Base-by-base conservation (phyloP, 805 yeast genomes). In the Starmerella bombi region DNA sequence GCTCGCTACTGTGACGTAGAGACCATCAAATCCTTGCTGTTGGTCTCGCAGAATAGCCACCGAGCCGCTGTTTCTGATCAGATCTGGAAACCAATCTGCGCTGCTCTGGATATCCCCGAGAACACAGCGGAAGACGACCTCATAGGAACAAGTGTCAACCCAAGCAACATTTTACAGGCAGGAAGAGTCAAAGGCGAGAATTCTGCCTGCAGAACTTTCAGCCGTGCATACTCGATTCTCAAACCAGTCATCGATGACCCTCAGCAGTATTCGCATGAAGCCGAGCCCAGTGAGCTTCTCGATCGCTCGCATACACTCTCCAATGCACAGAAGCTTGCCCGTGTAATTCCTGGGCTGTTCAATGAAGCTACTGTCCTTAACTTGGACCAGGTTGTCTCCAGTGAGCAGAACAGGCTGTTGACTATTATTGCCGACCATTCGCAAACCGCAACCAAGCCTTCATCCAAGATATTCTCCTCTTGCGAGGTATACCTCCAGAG, bases 1-100 rank as follows among this genome's bases (percentile, higher is more conserved):
- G 37, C 39, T 3, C 40, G 34, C 3, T 38, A 32, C 28, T 42
- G 45, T 25, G 37, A 42, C 15, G 10, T 25, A 4, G 5, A 3
- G 2, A 35, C 42, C 7, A 20, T 42, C 8, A 15, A 27, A 12
- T 16, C 23, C 5, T 27, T 42, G 6, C 5, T 32, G 15, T 9
- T 17, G 2, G 42, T 38, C 3, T 43, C 42, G 17, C 38, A 32
- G 10, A 32, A 28, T 4, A 31, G 31, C 3, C 28, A 44, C 14
- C 22, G 6, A 12, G 39, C 39, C 3, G 44, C 37, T 12, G 37
- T 38, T 5, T 21, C 19, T 17, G 43, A 42, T 34, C n/a, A 16
- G 1, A 14, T 39, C 6, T 44, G 49, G 50, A 10, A 7, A 10
- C 50, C 45, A 17, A 5, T 38, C 8, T 34, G 43, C 25, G 36